Percentiles rank a stretch among this genome's conserved stretches.
phyloP scores from a whole-genome alignment of 176 grass and related monocot species.

The Oryza rufipogon region DNA sequence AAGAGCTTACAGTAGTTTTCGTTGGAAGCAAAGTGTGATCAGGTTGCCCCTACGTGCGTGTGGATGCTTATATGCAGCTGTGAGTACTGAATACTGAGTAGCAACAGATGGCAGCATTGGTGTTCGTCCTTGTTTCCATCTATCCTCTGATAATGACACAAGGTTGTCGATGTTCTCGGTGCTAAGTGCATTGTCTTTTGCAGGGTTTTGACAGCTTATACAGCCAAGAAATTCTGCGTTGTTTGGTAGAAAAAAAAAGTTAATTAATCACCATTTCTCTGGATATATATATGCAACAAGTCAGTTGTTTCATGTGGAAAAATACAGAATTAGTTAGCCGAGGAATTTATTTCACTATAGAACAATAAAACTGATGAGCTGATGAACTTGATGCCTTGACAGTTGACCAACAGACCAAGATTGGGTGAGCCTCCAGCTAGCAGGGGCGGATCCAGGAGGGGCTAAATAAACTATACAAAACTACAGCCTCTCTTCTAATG shows the following conservation, averaged over 20 bases:
- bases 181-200: constrained; percentile 27
- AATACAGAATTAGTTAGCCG: neutral
- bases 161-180: constrained; percentile 55
- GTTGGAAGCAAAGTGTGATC: constrained; percentile 21
- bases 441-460: too few relatives aligned
- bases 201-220: constrained; percentile 46
- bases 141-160: constrained; percentile 50
- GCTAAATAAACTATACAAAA: too few relatives aligned
- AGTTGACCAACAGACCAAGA: neutral
- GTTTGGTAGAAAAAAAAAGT: neutral
- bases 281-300: neutral
- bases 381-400: neutral
- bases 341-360: neutral
- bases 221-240: neutral
- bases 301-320: neutral
- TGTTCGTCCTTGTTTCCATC: constrained; percentile 54
- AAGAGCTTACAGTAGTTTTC: neutral
- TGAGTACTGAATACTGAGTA: neutral
- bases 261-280: neutral
- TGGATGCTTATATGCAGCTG: constrained; percentile 48
- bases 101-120: constrained; percentile 24
- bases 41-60: constrained; percentile 31
- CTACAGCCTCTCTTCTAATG: too few relatives aligned
- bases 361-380: neutral
- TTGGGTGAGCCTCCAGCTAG: neutral